Base-by-base conservation (phyloP, 1,284 basidiomycete genomes). In the Ganoderma multipileum region DNA sequence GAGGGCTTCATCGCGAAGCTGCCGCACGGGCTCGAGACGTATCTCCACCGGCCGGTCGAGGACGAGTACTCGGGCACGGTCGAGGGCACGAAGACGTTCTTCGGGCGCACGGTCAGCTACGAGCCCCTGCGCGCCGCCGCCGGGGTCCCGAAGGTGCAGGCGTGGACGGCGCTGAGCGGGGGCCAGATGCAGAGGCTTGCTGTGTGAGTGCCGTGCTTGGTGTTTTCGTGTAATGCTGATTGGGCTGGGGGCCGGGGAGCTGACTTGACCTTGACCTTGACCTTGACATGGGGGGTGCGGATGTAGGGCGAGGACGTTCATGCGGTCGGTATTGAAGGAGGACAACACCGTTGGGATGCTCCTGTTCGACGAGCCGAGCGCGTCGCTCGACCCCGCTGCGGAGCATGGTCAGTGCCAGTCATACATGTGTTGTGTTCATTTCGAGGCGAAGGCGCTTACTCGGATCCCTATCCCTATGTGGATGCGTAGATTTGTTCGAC, bases 121-220 rank as follows among this genome's bases (percentile, higher is more conserved):
- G 77, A 77, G 12, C 75, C 78, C 1, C 76, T 92, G 58, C 83
- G 88, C 55, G 77, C 78, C 1, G 79, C 79, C 30, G 83, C 86
- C 52, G 79, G 80, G 0, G 79, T 82, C 47, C 84, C 84, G 4
- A 74, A 79, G 14, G 83, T 86, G 33, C 20, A 14, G 78, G 68
- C 75, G 0, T 80, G 79, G 1, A 68, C 75, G 3, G 77, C 77
- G 18, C 76, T 94, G 44, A 91, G 89, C 68, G 93, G 92, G 0
- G 92, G 92, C 0, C 91, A 94, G 78, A 89, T 92, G 87, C 92
- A 94, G 73, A 81, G 91, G 58, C 85, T 94, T 64, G 92, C 92
- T 9, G 81, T 94, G 90, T 92, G 76, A 72, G 86, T 80, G 69
- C 20, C 23, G 2, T 20, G 18, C 12, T 6, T 20, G 1, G 16